Evolutionary conservation across 108 stramenopile genomes (phyloP).

Genomic region (Fistulifera pelliculosa): DNA sequence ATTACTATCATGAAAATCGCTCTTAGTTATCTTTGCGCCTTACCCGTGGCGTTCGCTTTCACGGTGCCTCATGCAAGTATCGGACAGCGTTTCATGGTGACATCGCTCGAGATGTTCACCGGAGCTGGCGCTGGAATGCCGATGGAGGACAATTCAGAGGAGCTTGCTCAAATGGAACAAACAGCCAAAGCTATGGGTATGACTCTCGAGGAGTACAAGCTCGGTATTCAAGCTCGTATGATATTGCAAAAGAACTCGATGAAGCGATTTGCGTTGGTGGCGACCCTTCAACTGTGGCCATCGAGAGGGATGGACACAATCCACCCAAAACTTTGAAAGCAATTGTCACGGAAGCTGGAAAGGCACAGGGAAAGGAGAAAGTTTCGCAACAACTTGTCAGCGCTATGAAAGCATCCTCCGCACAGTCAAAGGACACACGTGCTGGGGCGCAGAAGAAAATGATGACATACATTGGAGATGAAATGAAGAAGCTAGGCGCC

Average conservation of each 20-base stretch:
- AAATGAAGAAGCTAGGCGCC: slow-evolving; percentile 40
- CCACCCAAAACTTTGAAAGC: slow-evolving; percentile 63
- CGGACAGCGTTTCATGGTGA: background rate
- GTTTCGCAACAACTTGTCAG: slow-evolving; percentile 47
- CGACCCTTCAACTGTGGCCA: slow-evolving; percentile 30
- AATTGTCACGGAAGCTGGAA: slow-evolving; percentile 63
- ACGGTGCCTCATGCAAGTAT: no score
- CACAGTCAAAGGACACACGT: slow-evolving; percentile 44
- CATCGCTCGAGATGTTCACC: slow-evolving; percentile 52
- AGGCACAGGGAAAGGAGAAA: slow-evolving; percentile 51
- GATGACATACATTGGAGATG: slow-evolving; percentile 64
- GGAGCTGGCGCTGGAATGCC: slow-evolving; percentile 52
- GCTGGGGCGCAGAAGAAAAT: slow-evolving; percentile 68
- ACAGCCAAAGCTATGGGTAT: slow-evolving; percentile 78
- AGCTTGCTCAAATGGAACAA: slow-evolving; percentile 49
- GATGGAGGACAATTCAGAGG: slow-evolving; percentile 67
- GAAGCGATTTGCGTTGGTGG: slow-evolving; percentile 44
- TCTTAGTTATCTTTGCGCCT: no score
- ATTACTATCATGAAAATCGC: no score
- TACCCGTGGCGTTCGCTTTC: no score
- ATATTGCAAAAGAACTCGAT: slow-evolving; percentile 42
- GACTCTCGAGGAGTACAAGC: slow-evolving; percentile 71
- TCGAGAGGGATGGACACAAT: slow-evolving; percentile 68
- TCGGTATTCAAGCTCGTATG: slow-evolving; percentile 59
- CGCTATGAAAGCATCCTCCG: slow-evolving; percentile 40